Evolutionary conservation across 306 rosid genomes (phyloP).

Genomic region (Cicer yamashitae): DNA sequence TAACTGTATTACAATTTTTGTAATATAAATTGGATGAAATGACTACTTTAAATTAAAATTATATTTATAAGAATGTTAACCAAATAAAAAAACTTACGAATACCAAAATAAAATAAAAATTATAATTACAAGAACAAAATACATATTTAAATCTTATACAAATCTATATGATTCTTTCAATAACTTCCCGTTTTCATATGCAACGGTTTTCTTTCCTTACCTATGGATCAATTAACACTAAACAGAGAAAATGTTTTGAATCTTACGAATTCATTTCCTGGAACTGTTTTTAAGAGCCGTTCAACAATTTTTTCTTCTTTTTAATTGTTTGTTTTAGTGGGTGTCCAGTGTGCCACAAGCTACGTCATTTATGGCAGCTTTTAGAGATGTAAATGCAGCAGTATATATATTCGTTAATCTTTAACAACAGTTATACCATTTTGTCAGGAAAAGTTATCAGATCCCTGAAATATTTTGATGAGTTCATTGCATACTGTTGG

Average conservation of each 20-base stretch:
- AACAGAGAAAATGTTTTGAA: not conserved
- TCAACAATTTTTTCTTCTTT: not conserved
- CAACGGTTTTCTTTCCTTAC: too few relatives aligned
- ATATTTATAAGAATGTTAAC: too few relatives aligned
- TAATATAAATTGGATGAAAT: too few relatives aligned
- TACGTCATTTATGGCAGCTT: constrained; percentile 4
- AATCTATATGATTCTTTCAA: too few relatives aligned
- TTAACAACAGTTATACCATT: not conserved
- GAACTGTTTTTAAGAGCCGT: not conserved
- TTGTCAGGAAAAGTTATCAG: not conserved
- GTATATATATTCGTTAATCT: not conserved
- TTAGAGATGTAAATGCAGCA: not conserved
- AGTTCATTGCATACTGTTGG: not conserved
- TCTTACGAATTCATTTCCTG: not conserved
- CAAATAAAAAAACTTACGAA: too few relatives aligned
- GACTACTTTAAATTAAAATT: too few relatives aligned
- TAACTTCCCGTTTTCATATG: too few relatives aligned
- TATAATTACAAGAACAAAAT: rapidly evolving
- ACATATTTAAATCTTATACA: too few relatives aligned
- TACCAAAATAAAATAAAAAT: too few relatives aligned
- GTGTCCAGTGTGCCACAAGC: not conserved
- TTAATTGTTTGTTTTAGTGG: not conserved
- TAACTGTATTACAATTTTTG: too few relatives aligned
- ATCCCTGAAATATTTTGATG: not conserved
- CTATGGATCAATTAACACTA: too few relatives aligned